Evolutionary conservation across 768 basidiomycete species (phyloP).

Genomic region (Phylloporus sp.): DNA sequence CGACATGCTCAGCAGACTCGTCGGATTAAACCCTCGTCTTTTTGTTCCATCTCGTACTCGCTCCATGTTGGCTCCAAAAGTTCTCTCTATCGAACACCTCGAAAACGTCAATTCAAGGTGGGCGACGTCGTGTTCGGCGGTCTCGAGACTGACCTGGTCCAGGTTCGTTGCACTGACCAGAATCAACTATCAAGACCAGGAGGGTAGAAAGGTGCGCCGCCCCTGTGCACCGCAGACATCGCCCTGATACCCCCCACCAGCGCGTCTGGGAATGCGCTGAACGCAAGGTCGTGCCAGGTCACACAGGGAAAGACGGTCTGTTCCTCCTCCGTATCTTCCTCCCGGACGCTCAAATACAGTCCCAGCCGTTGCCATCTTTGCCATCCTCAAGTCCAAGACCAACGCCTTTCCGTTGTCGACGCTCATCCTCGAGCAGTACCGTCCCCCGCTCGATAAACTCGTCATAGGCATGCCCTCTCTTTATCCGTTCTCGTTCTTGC

Average conservation of each 20-base stretch:
- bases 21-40: background rate
- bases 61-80: constrained; percentile 41
- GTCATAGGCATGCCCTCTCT: constrained; percentile 56
- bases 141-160: background rate
- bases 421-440: constrained; percentile 87
- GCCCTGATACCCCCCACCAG: constrained; percentile 34
- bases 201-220: constrained; percentile 59
- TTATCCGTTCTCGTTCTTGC: no score
- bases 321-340: background rate
- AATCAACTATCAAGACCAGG: constrained; percentile 75
- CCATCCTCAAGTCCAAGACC: constrained; percentile 72
- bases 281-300: constrained; percentile 75
- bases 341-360: background rate
- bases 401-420: constrained; percentile 72
- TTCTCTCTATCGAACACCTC: constrained; percentile 52
- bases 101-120: constrained; percentile 57
- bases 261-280: constrained; percentile 89
- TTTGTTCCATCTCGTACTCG: background rate
- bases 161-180: constrained; percentile 88
- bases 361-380: constrained; percentile 79
- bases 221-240: background rate
- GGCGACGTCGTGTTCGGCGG: constrained; percentile 7
- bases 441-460: constrained; percentile 77
- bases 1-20: constrained; percentile 4
- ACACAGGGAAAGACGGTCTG: constrained; percentile 77